Evolutionary conservation across 768 basidiomycete genomes (phyloP), one percentile per base, ranked within the genome.

Genomic region (Gloeopeniophorella convolvens): DNA sequence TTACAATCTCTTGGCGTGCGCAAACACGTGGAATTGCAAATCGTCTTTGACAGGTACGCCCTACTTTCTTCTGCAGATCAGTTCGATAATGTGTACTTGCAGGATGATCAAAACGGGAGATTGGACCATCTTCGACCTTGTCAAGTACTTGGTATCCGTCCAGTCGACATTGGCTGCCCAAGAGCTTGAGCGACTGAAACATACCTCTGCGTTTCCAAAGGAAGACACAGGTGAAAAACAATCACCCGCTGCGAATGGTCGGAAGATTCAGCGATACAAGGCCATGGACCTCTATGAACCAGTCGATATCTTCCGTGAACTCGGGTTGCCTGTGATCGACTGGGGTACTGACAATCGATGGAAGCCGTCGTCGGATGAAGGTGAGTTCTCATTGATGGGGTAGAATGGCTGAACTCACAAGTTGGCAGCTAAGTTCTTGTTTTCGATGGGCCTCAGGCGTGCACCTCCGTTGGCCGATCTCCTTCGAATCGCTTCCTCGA

Each of bases 51-150:
- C 46, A 76, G 93, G 83, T 88, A 45, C 42, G 72, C 8, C 34
- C 13, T 36, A 10, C 27, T 20, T 36, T 15, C 30, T 18, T 30
- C 20, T 20, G 2, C 13, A 27, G 13, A 33, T 54, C 15, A 3
- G 27, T 15, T 16, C 10, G 2, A 31, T 18, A 27, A 18, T 27
- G 28, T 5, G 15, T n/a, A 23, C 39, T 23, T 42, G 4, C 54
- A 90, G 89, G 64, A 88, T 90, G 86, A 79, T 90, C 57, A 87
- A 85, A 64, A 89, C 87, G 39, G 90, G 91, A 24, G 84, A 89
- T 56, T 94, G 92, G 93, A 87, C 84, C 1, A 82, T 85, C 43
- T 76, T 81, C 10, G 89, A 96, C 54, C 73, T 99, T 13, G 77
- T 85, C 45, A 85, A 83, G 61, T 96, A 99, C 64, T 77, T 99